Evolutionary conservation across 768 basidiomycete species (phyloP).

Genomic region (Lactarius trivialis): DNA sequence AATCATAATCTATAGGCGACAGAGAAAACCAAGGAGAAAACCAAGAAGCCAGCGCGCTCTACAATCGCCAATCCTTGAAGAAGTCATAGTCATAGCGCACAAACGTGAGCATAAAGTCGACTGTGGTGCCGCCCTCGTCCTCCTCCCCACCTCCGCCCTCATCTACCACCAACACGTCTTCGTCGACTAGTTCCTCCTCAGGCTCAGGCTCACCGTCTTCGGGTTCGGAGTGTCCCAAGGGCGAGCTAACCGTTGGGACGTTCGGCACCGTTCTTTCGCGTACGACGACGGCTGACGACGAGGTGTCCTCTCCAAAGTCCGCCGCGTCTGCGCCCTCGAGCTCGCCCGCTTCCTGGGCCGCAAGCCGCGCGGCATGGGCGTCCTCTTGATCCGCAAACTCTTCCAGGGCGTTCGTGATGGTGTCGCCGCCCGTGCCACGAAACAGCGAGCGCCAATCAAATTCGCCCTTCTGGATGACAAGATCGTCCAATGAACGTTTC

Average conservation of each 20-base stretch:
- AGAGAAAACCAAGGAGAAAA: neutral
- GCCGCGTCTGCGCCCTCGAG: constrained; percentile 74
- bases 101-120: constrained; percentile 78
- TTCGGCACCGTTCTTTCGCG: constrained; percentile 10
- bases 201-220: constrained; percentile 13
- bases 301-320: constrained; percentile 56
- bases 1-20: neutral
- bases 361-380: constrained; percentile 70
- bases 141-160: constrained; percentile 33
- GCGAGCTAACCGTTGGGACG: constrained; percentile 6
- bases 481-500: constrained; percentile 82
- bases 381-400: constrained; percentile 89
- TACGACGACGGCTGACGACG: neutral
- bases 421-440: constrained; percentile 42
- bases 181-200: constrained; percentile 19
- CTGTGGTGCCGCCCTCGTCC: constrained; percentile 63
- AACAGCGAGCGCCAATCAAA: constrained; percentile 92
- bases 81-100: constrained; percentile 58
- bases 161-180: constrained; percentile 27
- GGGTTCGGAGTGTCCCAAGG: constrained; percentile 5
- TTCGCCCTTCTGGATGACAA: constrained; percentile 90
- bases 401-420: constrained; percentile 64
- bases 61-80: constrained; percentile 69
- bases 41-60: constrained; percentile 18
- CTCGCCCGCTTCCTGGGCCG: constrained; percentile 63